These are phyloP conservation scores for Aspergillus saccharolyticus DNA, from an alignment of 495 filamentous ascomycete species.

Conservation along the genomic window DNA sequence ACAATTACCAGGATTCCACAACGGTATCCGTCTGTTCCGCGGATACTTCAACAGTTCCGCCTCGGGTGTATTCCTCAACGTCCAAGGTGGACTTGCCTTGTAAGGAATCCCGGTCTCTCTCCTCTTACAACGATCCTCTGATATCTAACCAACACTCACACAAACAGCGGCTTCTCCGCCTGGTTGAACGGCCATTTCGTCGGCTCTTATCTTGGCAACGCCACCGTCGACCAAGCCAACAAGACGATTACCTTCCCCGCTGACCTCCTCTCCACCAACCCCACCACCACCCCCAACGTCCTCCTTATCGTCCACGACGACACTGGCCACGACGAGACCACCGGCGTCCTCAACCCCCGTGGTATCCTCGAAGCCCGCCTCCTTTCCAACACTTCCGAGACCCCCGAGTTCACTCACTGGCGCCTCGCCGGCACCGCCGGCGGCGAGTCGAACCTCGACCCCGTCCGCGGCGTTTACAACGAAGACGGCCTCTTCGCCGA, in stretches of 20 bases:
- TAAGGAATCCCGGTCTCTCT: too few relatives aligned
- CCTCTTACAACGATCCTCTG: neutral
- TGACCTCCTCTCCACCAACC: slow-evolving; percentile 44
- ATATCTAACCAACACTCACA: neutral
- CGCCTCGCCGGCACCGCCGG: slow-evolving; percentile 70
- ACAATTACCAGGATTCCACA: slow-evolving; percentile 51
- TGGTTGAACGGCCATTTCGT: slow-evolving; percentile 53
- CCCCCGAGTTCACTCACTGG: slow-evolving; percentile 52
- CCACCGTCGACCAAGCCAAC: slow-evolving; percentile 29
- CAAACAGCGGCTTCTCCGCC: slow-evolving; percentile 44
- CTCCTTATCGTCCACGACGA: slow-evolving; percentile 70
- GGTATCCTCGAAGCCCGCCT: slow-evolving; percentile 58
- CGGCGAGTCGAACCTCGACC: slow-evolving; percentile 63
- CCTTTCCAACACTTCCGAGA: slow-evolving; percentile 24
- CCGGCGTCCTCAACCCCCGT: slow-evolving; percentile 59
- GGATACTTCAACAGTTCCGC: slow-evolving; percentile 59
- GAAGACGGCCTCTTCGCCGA: slow-evolving; percentile 69
- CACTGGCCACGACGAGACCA: slow-evolving; percentile 64
- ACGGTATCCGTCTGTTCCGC: slow-evolving; percentile 62
- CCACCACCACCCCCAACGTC: slow-evolving; percentile 42
- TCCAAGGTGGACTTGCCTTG: slow-evolving; percentile 60
- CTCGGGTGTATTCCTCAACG: slow-evolving; percentile 50
- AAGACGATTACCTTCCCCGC: slow-evolving; percentile 35
- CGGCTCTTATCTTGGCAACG: slow-evolving; percentile 52
- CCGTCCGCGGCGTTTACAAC: slow-evolving; percentile 63